Conservation (phyloP, 495 filamentous ascomycete genomes). For the Penicillium parvum region DNA sequence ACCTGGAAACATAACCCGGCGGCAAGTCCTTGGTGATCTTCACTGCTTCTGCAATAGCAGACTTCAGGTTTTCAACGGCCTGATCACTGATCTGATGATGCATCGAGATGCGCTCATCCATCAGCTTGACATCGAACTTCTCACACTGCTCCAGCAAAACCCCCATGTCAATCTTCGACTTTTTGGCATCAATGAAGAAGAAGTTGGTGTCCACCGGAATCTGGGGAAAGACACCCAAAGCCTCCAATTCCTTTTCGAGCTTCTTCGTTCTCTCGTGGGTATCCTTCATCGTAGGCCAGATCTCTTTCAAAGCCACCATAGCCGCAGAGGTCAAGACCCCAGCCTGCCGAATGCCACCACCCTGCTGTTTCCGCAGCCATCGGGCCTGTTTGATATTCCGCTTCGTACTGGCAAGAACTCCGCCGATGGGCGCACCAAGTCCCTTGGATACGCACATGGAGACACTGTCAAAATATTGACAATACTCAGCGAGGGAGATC, state of each 20-base stretch:
- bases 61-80: slow-evolving; percentile 19
- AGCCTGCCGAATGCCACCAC: slow-evolving; percentile 27
- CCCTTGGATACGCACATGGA: slow-evolving; percentile 26
- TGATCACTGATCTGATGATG: slow-evolving; percentile 25
- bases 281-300: slow-evolving; percentile 52
- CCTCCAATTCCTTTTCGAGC: slow-evolving; percentile 48
- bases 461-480: slow-evolving; percentile 23
- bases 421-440: slow-evolving; percentile 25
- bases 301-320: slow-evolving; percentile 48
- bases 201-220: slow-evolving; percentile 73
- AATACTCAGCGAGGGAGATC: slow-evolving; percentile 15
- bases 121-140: slow-evolving; percentile 16
- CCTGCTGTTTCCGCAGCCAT: slow-evolving; percentile 22
- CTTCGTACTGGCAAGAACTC: slow-evolving; percentile 14
- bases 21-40: slow-evolving; percentile 10
- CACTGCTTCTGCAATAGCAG: slow-evolving; percentile 15
- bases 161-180: slow-evolving; percentile 17
- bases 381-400: slow-evolving; percentile 17
- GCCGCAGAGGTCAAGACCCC: slow-evolving; percentile 24
- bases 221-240: slow-evolving; percentile 53
- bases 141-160: slow-evolving; percentile 19
- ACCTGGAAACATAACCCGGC: slow-evolving; percentile 5
- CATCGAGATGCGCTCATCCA: slow-evolving; percentile 22
- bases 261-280: slow-evolving; percentile 52
- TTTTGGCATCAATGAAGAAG: slow-evolving; percentile 65